Conservation (phyloP, 768 basidiomycete genomes). For the Tulasnella sp. region DNA sequence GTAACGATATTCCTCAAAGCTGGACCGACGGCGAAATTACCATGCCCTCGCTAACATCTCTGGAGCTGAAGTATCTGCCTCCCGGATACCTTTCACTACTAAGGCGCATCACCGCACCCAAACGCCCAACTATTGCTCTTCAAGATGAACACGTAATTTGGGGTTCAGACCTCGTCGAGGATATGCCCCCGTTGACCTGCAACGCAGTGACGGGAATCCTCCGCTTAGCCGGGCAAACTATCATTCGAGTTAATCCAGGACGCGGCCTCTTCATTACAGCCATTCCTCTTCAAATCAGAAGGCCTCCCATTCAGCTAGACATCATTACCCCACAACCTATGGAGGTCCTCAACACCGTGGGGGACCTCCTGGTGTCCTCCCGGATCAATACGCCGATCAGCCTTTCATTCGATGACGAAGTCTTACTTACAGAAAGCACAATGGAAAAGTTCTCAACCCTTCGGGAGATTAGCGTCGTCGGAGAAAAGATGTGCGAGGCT, state of each 20-base stretch:
- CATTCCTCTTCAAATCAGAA: background rate
- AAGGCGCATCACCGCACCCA: background rate
- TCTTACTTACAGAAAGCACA: background rate
- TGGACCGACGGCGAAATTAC: background rate
- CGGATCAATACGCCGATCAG: background rate
- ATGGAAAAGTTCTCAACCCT: background rate
- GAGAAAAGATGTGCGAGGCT: background rate
- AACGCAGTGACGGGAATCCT: background rate
- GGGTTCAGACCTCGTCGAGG: background rate
- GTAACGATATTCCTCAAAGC: background rate
- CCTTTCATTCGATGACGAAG: background rate
- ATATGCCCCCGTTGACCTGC: background rate
- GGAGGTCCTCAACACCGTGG: background rate
- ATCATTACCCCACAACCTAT: background rate
- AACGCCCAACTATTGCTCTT: background rate
- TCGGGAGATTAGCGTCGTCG: background rate
- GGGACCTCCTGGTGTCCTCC: background rate
- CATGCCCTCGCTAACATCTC: background rate
- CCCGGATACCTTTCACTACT: background rate
- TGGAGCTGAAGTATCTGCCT: background rate
- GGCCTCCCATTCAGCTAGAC: background rate
- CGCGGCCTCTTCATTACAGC: background rate
- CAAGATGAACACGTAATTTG: background rate
- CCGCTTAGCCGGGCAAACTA: background rate
- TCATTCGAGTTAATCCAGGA: background rate